Base-by-base conservation (phyloP, 176 grass and related monocot genomes). In the Oryza glaberrima region DNA sequence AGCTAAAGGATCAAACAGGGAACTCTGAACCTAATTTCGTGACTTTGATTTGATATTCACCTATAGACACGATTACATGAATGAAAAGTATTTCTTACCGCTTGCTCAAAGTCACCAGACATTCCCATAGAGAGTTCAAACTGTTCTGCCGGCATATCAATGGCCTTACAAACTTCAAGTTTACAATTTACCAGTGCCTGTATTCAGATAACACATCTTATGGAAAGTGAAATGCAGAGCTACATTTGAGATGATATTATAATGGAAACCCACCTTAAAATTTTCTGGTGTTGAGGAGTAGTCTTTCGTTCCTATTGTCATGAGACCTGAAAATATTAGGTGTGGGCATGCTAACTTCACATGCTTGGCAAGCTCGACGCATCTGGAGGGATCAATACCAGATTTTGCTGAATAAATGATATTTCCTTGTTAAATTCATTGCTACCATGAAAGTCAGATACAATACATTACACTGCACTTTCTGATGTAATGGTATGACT, bases 111-210 rank as follows among this genome's bases (percentile, higher is more conserved):
- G 77, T 98, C 93, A 10, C 78, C 78, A 13, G 93, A 95, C 96
- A 98, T 98, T 65, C 93, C 96, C 91, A 98, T 98, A 52, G 96
- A 98, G 8, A 98, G 88, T 85, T 98, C 91, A 40, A 89, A 94
- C 23, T 89, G 73, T 23, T 92, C 90, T 72, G 81, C 69, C 2
- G 89, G 81, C 30, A 95, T 84, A n/a, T 85, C 81, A 67, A 95
- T 88, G 34, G 83, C 90, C 73, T 94, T 83, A 70, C 85, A 94
- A 11, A 95, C 83, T 75, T 95, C 81, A 43, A 77, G 49, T 70
- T 87, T 90, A 32, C 96, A 98, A 54, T 87, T 88, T 30, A 80
- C 81, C 73, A 98, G 35, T 48, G 67, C 52, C 96, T 98, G 73
- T 38, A 51, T 79, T 83, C 23, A 70, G 67, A 68, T 56, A 54